Conservation (phyloP, 192 early-diverging fungal genomes). For the Chytriomyces confervae region DNA sequence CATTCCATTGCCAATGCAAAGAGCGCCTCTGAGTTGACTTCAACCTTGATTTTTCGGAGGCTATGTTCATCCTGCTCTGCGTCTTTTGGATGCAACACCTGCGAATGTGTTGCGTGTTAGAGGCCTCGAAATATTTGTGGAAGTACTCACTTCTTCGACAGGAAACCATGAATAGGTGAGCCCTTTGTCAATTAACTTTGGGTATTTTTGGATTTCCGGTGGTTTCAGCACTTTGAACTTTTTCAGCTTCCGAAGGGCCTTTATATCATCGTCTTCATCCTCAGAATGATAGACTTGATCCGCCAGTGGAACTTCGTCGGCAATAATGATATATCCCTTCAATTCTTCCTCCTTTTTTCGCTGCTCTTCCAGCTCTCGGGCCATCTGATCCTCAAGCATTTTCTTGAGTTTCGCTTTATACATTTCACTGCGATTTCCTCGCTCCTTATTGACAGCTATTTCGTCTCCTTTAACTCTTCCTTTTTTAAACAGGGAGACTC, state of each 20-base stretch:
- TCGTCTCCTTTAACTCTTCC: conserved; percentile 17
- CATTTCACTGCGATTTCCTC: conserved; percentile 41
- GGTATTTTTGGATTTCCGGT: conserved; percentile 32
- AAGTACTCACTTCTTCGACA: conserved; percentile 39
- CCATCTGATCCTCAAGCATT: conserved; percentile 41
- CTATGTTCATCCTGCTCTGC: neutral
- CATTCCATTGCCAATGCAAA: conserved; percentile 24
- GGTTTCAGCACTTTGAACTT: conserved; percentile 28
- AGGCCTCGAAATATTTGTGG: neutral
- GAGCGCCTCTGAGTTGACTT: conserved; percentile 21
- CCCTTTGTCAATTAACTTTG: conserved; percentile 44
- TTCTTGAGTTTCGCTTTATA: conserved; percentile 55
- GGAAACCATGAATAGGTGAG: conserved; percentile 53
- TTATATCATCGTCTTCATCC: conserved; percentile 40
- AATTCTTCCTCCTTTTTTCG: conserved; percentile 34
- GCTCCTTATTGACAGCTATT: conserved; percentile 14
- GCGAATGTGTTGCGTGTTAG: neutral
- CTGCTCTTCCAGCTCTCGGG: conserved; percentile 27
- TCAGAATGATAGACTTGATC: conserved; percentile 3
- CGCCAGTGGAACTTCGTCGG: neutral
- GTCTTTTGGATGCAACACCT: conserved; percentile 22
- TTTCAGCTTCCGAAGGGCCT: conserved; percentile 6
- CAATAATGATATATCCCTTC: conserved; percentile 8
- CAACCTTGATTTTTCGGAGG: conserved; percentile 27
- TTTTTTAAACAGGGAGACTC: conserved; percentile 9